Evolutionary conservation across 2,329 filamentous ascomycete species (phyloP).

Genomic region (Diaporthe eres): DNA sequence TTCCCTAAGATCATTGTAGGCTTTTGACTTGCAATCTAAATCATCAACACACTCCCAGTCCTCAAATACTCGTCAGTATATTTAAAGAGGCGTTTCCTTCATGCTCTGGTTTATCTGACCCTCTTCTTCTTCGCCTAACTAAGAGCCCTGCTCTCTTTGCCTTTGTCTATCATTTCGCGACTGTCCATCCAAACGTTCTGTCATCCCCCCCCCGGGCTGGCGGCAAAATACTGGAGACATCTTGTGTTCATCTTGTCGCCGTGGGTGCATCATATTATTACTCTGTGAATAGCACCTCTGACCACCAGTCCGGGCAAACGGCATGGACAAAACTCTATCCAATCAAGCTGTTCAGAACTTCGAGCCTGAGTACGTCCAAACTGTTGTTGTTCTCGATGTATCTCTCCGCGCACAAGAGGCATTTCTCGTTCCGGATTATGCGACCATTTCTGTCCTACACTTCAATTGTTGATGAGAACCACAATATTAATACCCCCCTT

Average conservation of each 20-base stretch:
- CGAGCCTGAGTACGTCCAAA: not conserved
- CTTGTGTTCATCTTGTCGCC: not conserved
- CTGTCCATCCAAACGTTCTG: not conserved
- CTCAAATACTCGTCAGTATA: not conserved
- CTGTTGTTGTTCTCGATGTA: not conserved
- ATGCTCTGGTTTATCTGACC: no score
- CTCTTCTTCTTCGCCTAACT: not conserved
- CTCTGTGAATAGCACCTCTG: not conserved
- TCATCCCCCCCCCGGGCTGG: no score
- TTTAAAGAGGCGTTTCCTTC: not conserved
- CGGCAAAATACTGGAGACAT: no score
- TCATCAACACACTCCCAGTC: not conserved
- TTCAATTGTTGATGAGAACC: not conserved
- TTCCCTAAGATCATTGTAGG: not conserved
- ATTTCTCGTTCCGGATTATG: not conserved
- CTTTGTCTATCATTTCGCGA: not conserved
- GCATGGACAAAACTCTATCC: conserved; percentile 7
- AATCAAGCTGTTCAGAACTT: conserved; percentile 3
- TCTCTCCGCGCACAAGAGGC: not conserved
- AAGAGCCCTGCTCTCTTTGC: not conserved
- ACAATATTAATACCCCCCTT: not conserved
- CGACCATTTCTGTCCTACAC: not conserved
- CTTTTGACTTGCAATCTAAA: no score
- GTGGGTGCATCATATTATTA: not conserved
- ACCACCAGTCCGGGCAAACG: not conserved